Conservation (phyloP, 2,329 filamentous ascomycete genomes). For the Xylariomycetidae sp. region DNA sequence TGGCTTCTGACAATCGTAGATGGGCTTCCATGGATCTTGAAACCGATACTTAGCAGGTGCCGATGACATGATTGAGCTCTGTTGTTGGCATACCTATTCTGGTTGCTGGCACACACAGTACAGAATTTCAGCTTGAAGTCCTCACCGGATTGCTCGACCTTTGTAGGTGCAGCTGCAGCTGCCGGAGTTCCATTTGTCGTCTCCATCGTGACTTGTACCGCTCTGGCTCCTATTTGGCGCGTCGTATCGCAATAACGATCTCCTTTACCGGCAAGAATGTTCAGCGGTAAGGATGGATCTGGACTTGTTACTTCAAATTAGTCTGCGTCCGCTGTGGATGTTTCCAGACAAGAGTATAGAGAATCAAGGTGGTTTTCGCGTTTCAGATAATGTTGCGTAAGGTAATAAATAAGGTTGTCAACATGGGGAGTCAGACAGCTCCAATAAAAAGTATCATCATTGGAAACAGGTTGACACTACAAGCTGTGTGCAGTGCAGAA, state of each 20-base stretch:
- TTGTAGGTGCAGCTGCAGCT: conserved; percentile 28
- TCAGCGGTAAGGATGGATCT: too few relatives aligned
- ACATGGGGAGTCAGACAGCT: conserved; percentile 69
- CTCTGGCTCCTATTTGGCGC: too few relatives aligned
- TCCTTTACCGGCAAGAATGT: too few relatives aligned
- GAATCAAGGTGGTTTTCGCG: neutral
- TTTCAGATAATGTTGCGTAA: conserved; percentile 51
- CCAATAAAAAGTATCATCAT: conserved; percentile 62
- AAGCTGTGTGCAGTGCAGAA: conserved; percentile 1
- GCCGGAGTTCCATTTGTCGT: conserved; percentile 33
- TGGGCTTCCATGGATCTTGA: conserved; percentile 98
- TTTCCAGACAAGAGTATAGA: too few relatives aligned
- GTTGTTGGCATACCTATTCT: conserved; percentile 90
- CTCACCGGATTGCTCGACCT: conserved; percentile 46
- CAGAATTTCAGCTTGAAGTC: conserved; percentile 91
- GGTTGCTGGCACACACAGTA: conserved; percentile 98
- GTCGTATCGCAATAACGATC: too few relatives aligned
- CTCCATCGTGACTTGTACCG: conserved; percentile 33
- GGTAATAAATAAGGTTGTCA: conserved; percentile 50
- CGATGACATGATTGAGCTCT: too few relatives aligned
- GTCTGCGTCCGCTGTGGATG: too few relatives aligned
- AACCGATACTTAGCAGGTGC: too few relatives aligned
- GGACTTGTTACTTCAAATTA: too few relatives aligned
- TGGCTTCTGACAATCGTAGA: conserved; percentile 76
- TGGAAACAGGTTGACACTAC: neutral